Base-by-base conservation (phyloP, 1,284 basidiomycete species). In the Ustilago nuda region DNA sequence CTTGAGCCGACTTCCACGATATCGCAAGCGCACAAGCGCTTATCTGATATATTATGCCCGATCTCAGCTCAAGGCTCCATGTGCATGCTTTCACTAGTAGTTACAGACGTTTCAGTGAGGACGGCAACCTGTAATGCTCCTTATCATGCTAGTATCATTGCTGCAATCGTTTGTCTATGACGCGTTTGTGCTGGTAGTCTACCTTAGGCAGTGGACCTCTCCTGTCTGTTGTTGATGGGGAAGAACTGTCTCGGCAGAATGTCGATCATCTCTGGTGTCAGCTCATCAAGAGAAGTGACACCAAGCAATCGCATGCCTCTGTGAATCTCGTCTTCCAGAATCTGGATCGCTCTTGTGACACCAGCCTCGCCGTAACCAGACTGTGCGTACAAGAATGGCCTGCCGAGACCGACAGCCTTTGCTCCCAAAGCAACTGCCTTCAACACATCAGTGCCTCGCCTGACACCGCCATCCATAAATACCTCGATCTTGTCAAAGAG, bases 341-440 rank as follows among this genome's bases (percentile, higher is more conserved):
- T 88, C n/a, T 87, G 82, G 15, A 88, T 89, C 35, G 92, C 89
- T 82, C 92, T 92, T 43, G 91, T 88, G 13, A 94, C 93, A 1
- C 95, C 95, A 9, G 90, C 89, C 74, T 91, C 90, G 1, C 94
- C 94, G 66, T 94, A 95, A 5, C 93, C 93, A 89, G 92, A 92
- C 87, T 95, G 93, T 1, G 93, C 93, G 81, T 92, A 95, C n/a
- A 97, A 88, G 88, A 96, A 95, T 0, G 92, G 90, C 33, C 95
- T 90, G 0, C 95, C 95, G 30, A 98, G 88, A 1, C 95, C 95
- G 7, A 96, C 94, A 4, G 93, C 94, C 74, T 88, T 92, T 1
- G 95, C 95, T 17, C 80, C 76, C 43, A 98, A 88, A 77, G 94
- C 95, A 2, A 98, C 87, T 0, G 94, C 94, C 87, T 98, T 98